Evolutionary conservation across 176 grass and related monocot species (phyloP), one percentile per base, ranked within the genome.

Genomic region (Zizania latifolia): DNA sequence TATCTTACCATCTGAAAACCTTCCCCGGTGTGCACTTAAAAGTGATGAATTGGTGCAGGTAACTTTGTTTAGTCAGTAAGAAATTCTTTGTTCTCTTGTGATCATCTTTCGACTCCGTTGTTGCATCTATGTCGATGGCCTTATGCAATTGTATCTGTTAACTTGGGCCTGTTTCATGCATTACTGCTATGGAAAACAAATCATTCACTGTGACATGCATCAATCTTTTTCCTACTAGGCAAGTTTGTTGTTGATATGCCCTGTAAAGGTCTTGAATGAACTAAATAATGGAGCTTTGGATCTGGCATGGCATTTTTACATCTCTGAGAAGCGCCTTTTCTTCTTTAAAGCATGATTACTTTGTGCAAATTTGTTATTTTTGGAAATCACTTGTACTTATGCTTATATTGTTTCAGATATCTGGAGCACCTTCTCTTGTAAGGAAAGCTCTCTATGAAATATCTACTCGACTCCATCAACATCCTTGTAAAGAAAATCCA

Each of bases 11-110:
- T 80, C 86, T 0, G 89, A 99, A 78, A 81, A 79, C 48, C 91
- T 88, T 82, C 95, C 95, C 37, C 78, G 58, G 37, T 99, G 95
- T 62, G 89, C 95, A 34, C 90, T 99, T 88, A 81, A 43, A 70
- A 83, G 65, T 82, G 95, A 99, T 81, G 95, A 99, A 75, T 79
- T 99, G 64, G 91, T 99, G 46, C 95, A 99, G 91, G 95, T 94
- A 91, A 83, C 30, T 29, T 70, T 80, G 15, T 7, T 70, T n/a
- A n/a, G n/a, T n/a, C n/a, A n/a, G n/a, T n/a, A n/a, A n/a, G n/a
- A n/a, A n/a, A 40, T 21, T 23, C 81, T 84, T 14, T 24, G 13
- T 56, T 77, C 64, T 27, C 70, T 56, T 77, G 59, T 69, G 59
- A 68, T 56, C 77, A 26, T 32, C 37, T 77, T 74, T 45, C 57